These are phyloP conservation scores for Gyromitra esculenta DNA, from an alignment of 2,329 filamentous ascomycete genomes.

Conservation along the genomic window DNA sequence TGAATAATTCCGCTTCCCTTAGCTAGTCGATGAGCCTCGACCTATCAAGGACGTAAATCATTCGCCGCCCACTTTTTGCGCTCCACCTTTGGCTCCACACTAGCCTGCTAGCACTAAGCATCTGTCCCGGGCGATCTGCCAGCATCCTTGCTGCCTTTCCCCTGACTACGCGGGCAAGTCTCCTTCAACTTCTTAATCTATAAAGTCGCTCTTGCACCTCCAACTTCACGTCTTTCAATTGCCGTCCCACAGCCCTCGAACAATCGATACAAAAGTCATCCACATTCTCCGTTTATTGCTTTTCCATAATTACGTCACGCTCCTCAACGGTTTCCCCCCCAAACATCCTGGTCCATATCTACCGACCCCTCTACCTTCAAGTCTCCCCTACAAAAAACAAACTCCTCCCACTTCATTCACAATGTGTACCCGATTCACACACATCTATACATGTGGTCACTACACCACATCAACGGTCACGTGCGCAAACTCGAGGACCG, in stretches of 20 bases:
- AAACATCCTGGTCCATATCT: slow-evolving; percentile 16
- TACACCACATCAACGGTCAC: slow-evolving; percentile 52
- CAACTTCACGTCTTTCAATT: slow-evolving; percentile 37
- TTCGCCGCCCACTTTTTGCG: slow-evolving; percentile 45
- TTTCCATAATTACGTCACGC: slow-evolving; percentile 39
- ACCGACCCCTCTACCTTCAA: slow-evolving; percentile 16
- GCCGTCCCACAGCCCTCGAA: slow-evolving; percentile 36
- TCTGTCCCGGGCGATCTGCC: slow-evolving; percentile 54
- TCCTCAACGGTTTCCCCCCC: not conserved
- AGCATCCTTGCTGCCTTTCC: slow-evolving; percentile 49
- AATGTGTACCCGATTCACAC: slow-evolving; percentile 55
- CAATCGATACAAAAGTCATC: slow-evolving; percentile 23
- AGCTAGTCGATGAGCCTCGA: slow-evolving; percentile 42
- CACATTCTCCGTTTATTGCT: slow-evolving; percentile 22
- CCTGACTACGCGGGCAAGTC: slow-evolving; percentile 41
- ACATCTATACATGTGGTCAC: slow-evolving; percentile 54
- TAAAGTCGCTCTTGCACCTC: slow-evolving; percentile 52
- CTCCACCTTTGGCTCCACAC: slow-evolving; percentile 45
- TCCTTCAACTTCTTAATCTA: slow-evolving; percentile 46
- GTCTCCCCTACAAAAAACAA: not conserved
- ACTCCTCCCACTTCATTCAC: slow-evolving; percentile 1
- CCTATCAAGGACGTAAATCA: slow-evolving; percentile 47
- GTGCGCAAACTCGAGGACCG: slow-evolving; percentile 53
- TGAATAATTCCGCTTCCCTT: slow-evolving; percentile 36
- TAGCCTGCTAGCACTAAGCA: slow-evolving; percentile 44